phyloP scores from a whole-genome alignment of 1,284 basidiomycete genomes.

The Cryptococcus sp. region DNA sequence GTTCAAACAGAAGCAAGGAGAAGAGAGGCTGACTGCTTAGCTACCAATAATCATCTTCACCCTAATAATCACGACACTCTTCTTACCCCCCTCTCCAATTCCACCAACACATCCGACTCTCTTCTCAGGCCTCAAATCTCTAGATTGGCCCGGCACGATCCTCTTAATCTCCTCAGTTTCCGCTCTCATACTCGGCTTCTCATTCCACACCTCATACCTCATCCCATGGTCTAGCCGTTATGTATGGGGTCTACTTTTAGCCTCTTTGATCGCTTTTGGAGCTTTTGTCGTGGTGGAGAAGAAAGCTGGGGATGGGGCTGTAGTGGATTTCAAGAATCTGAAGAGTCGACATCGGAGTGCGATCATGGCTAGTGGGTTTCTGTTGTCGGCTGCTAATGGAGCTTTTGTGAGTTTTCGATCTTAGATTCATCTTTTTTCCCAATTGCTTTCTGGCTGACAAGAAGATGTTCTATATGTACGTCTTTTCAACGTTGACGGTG shows the following conservation, averaged over 20 bases:
- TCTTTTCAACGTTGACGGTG: conserved; percentile 5
- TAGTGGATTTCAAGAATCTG: conserved; percentile 74
- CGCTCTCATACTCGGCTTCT: conserved; percentile 69
- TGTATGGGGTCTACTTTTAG: conserved; percentile 62
- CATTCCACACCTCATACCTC: conserved; percentile 75
- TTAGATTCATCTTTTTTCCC: conserved; percentile 3
- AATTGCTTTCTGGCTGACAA: neutral
- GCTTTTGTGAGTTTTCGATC: conserved; percentile 56
- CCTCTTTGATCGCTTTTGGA: conserved; percentile 54
- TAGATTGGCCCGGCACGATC: conserved; percentile 40
- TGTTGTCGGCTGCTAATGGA: conserved; percentile 64
- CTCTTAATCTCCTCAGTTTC: conserved; percentile 68
- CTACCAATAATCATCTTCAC: conserved; percentile 35
- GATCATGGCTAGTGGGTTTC: conserved; percentile 35
- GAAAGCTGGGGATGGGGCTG: conserved; percentile 61
- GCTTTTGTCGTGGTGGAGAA: conserved; percentile 70
- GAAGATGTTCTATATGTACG: conserved; percentile 31
- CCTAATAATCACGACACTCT: conserved; percentile 25
- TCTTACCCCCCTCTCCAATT: conserved; percentile 36
- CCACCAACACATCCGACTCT: conserved; percentile 33
- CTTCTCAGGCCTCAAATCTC: conserved; percentile 26
- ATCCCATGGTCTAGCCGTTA: conserved; percentile 68
- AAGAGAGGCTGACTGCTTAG: conserved; percentile 6
- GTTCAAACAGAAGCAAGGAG: neutral
- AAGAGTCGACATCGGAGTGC: conserved; percentile 61